Evolutionary conservation across 2,329 filamentous ascomycete genomes (phyloP).

Genomic region (Colletotrichum echinochloae): DNA sequence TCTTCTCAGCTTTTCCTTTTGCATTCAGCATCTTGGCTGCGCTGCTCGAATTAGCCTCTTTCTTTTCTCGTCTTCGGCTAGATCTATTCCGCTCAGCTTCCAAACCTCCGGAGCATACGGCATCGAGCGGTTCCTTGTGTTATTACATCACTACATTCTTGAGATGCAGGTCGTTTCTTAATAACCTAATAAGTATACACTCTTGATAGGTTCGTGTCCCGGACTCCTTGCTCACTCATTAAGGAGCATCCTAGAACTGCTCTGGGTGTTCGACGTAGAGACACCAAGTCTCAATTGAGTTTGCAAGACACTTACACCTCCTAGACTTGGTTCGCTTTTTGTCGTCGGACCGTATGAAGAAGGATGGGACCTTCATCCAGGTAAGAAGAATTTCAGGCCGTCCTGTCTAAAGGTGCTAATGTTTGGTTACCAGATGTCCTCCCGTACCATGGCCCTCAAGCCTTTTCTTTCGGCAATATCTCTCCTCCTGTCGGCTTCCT

Average conservation of each 20-base stretch:
- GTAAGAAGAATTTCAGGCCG: conserved; percentile 1
- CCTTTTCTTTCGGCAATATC: conserved; percentile 50
- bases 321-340: conserved; percentile 19
- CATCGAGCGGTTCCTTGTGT: conserved; percentile 16
- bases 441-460: conserved; percentile 57
- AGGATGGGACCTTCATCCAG: conserved; percentile 42
- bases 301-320: conserved; percentile 10
- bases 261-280: background rate
- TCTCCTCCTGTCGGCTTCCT: conserved; percentile 45
- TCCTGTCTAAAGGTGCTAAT: conserved; percentile 8
- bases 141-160: conserved; percentile 9
- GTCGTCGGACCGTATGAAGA: conserved; percentile 40
- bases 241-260: background rate
- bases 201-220: conserved; percentile 26
- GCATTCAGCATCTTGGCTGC: conserved; percentile 15
- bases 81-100: conserved; percentile 20
- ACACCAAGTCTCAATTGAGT: background rate
- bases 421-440: conserved; percentile 52
- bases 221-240: background rate
- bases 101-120: conserved; percentile 14
- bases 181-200: conserved; percentile 34
- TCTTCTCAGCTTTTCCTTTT: conserved; percentile 36
- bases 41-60: conserved; percentile 31
- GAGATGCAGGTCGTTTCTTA: conserved; percentile 38
- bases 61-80: conserved; percentile 35